Percentiles rank a stretch among this genome's conserved stretches.
Evolutionary conservation across 805 yeast species (phyloP).

Genomic region (Candida parachauliodes): DNA sequence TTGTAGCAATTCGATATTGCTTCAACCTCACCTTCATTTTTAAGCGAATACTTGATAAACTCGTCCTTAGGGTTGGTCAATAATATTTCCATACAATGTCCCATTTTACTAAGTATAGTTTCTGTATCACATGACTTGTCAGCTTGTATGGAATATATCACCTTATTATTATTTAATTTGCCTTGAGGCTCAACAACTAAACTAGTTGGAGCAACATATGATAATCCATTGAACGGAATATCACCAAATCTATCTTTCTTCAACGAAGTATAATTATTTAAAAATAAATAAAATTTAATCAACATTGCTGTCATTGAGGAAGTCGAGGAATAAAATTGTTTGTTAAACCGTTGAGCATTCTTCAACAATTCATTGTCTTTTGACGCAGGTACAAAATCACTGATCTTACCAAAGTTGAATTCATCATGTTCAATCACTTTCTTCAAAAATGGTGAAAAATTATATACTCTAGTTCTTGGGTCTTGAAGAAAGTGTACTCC

Average conservation of each 20-base stretch:
- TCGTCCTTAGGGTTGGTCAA: constrained; percentile 58
- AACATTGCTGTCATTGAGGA: constrained; percentile 80
- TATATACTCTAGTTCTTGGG: constrained; percentile 68
- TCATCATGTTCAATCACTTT: constrained; percentile 60
- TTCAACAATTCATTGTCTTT: constrained; percentile 53
- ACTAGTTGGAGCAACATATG: constrained; percentile 42
- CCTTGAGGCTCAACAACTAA: constrained; percentile 53
- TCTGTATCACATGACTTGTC: constrained; percentile 69
- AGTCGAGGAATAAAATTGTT: constrained; percentile 70
- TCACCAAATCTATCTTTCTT: constrained; percentile 24
- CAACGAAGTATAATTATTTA: constrained; percentile 42
- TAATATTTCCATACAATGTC: constrained; percentile 74
- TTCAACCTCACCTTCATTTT: constrained; percentile 8
- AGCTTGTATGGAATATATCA: constrained; percentile 60
- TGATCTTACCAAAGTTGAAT: constrained; percentile 57
- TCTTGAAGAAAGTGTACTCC: constrained; percentile 77
- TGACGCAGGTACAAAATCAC: constrained; percentile 62
- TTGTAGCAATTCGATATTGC: constrained; percentile 49
- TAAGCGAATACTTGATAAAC: constrained; percentile 38
- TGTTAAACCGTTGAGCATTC: constrained; percentile 39
- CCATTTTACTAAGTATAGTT: constrained; percentile 66
- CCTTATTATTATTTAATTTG: constrained; percentile 15
- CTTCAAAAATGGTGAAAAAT: constrained; percentile 60
- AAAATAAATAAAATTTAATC: constrained; percentile 67
- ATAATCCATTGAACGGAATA: constrained; percentile 41